Conservation (phyloP, 495 filamentous ascomycete species). For the Cercophora samala region DNA sequence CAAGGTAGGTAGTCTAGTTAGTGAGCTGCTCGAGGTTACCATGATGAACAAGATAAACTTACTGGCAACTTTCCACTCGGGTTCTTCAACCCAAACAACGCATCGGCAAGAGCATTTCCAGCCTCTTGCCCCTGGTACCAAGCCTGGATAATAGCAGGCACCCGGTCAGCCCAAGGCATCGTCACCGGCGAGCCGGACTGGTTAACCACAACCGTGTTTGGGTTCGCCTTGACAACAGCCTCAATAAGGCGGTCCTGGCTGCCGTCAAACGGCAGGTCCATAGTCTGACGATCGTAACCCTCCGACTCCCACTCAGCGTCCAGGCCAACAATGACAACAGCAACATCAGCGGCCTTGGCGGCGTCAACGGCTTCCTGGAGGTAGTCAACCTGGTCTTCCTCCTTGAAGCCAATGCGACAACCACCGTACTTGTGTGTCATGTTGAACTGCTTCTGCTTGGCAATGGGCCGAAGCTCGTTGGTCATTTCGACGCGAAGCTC, state of each 20-base stretch:
- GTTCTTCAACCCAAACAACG: constrained; percentile 79
- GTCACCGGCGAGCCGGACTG: constrained; percentile 81
- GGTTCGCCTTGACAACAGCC: constrained; percentile 66
- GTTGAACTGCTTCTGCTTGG: constrained; percentile 48
- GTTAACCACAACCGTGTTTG: constrained; percentile 72
- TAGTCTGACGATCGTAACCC: constrained; percentile 76
- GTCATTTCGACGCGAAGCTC: constrained; percentile 56
- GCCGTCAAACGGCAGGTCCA: constrained; percentile 70
- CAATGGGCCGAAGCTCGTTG: constrained; percentile 56
- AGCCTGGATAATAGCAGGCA: constrained; percentile 67
- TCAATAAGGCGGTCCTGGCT: constrained; percentile 72
- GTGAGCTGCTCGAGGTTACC: background rate
- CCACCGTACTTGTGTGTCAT: constrained; percentile 64
- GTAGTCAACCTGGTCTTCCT: constrained; percentile 65
- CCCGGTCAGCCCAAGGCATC: constrained; percentile 74
- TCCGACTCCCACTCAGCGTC: constrained; percentile 88
- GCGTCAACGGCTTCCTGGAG: constrained; percentile 67
- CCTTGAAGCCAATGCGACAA: constrained; percentile 72
- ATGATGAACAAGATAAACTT: constrained; percentile 11
- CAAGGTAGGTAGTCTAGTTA: constrained; percentile 14
- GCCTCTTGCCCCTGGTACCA: constrained; percentile 88
- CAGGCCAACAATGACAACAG: constrained; percentile 74
- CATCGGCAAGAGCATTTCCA: constrained; percentile 79
- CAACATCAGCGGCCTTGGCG: constrained; percentile 67
- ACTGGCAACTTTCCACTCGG: constrained; percentile 83